These are phyloP conservation scores for Aristolochia californica DNA, from an alignment of 164 flowering plant species.

Conservation along the genomic window DNA sequence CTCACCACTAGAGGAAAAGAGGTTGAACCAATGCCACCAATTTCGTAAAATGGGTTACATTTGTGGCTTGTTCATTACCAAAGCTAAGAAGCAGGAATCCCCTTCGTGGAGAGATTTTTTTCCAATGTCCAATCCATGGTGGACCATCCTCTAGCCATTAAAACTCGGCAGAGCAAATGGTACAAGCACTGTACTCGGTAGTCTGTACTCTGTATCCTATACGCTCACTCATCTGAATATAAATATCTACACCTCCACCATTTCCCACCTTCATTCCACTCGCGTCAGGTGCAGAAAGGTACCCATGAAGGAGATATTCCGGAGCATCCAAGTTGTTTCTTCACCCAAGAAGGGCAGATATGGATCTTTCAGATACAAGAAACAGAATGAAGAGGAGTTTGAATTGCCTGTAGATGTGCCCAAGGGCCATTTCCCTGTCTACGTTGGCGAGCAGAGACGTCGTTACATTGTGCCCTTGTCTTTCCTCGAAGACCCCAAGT, in stretches of 20 bases:
- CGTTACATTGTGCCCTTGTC: constrained; percentile 41
- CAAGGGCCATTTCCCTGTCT: constrained; percentile 51
- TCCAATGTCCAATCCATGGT: no score
- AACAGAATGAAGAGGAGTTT: not conserved
- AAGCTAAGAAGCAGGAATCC: no score
- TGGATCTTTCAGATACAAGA: not conserved
- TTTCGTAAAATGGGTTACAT: no score
- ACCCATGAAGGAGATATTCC: constrained; percentile 7
- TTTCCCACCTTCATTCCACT: not conserved
- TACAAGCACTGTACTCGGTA: not conserved
- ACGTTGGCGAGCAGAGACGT: constrained; percentile 43
- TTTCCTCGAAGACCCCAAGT: constrained; percentile 25
- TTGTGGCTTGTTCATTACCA: no score
- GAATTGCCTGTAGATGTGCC: constrained; percentile 29
- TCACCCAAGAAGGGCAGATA: constrained; percentile 2
- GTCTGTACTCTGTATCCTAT: constrained; percentile 1
- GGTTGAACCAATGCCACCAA: no score
- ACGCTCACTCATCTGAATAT: constrained; percentile 5
- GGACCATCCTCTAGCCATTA: no score
- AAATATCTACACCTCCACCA: constrained; percentile 6
- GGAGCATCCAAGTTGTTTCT: constrained; percentile 1
- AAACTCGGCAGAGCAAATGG: no score
- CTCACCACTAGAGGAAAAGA: no score
- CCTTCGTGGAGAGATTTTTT: no score
- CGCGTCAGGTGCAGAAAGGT: not conserved